A percentile compares a stretch with the other conserved stretches of the same genome.
Evolutionary conservation across 805 yeast genomes (phyloP).

Genomic region (Starmera pachycereana): DNA sequence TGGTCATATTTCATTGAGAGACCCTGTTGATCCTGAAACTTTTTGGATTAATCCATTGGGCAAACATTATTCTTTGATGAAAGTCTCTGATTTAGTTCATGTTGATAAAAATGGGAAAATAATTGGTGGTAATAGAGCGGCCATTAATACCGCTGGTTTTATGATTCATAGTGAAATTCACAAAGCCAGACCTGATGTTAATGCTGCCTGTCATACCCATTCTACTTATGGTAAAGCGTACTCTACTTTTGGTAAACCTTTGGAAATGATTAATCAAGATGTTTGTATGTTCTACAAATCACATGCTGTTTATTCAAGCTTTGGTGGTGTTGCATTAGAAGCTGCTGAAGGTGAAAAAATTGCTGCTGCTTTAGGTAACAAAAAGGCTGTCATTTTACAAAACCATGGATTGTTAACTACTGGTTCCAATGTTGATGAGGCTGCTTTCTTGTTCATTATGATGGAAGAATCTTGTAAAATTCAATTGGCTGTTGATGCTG

Average conservation of each 20-base stretch:
- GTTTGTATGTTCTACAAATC: constrained; percentile 54
- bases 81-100: constrained; percentile 53
- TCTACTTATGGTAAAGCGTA: constrained; percentile 56
- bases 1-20: constrained; percentile 80
- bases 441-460: constrained; percentile 53
- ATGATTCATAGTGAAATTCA: constrained; percentile 60
- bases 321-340: constrained; percentile 75
- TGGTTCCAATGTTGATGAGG: constrained; percentile 65
- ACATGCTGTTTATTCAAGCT: constrained; percentile 56
- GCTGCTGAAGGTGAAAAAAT: constrained; percentile 50
- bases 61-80: constrained; percentile 55
- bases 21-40: constrained; percentile 69
- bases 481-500: constrained; percentile 55
- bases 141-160: constrained; percentile 62
- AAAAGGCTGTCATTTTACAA: constrained; percentile 48
- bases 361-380: constrained; percentile 48
- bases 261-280: constrained; percentile 79
- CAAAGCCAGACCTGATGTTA: constrained; percentile 57
- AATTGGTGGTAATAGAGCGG: constrained; percentile 45
- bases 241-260: constrained; percentile 51
- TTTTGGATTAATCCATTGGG: constrained; percentile 89
- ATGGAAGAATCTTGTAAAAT: constrained; percentile 57
- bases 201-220: constrained; percentile 67
- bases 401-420: constrained; percentile 69
- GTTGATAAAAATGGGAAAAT: constrained; percentile 54